Conservation (phyloP, 2,329 filamentous ascomycete genomes). For the Chalaropsis ovoidea region DNA sequence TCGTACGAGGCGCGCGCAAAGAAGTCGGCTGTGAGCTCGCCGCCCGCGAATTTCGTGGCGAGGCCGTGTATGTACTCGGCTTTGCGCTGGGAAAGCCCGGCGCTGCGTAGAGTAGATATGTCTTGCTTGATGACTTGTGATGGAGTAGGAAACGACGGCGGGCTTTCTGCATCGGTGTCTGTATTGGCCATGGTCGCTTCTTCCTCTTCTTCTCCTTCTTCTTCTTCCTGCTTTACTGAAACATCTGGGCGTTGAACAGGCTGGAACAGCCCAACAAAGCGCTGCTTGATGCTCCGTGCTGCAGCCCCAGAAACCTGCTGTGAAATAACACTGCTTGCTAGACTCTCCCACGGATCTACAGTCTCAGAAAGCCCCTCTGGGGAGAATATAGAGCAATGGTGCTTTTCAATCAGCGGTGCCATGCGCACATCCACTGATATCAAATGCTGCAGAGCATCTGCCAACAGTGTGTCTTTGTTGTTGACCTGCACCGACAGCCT, state of each 20-base stretch:
- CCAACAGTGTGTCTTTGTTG: conserved; percentile 57
- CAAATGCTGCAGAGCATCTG: conserved; percentile 65
- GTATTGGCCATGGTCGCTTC: background rate
- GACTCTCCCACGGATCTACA: conserved; percentile 76
- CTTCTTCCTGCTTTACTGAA: conserved; percentile 24
- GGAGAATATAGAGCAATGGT: conserved; percentile 71
- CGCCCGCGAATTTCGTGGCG: conserved; percentile 65
- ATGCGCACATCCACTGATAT: conserved; percentile 63
- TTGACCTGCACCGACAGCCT: conserved; percentile 36
- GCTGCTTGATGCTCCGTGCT: conserved; percentile 76
- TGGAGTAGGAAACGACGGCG: conserved; percentile 58
- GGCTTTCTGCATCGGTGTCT: background rate
- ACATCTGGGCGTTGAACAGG: conserved; percentile 30
- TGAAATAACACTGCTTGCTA: conserved; percentile 81
- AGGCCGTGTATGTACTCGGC: conserved; percentile 88
- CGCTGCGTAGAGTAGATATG: conserved; percentile 62
- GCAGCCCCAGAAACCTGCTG: conserved; percentile 94
- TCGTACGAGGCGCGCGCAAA: conserved; percentile 69
- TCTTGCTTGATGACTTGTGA: conserved; percentile 55
- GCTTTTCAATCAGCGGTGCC: conserved; percentile 58
- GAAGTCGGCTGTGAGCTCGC: conserved; percentile 65
- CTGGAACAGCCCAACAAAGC: conserved; percentile 66
- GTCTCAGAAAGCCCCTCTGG: conserved; percentile 71
- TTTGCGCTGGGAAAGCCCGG: conserved; percentile 85
- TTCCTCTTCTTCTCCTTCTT: conserved; percentile 26